These are phyloP conservation scores for Yamadazyma olivae DNA, from an alignment of 805 yeast species.

Conservation along the genomic window DNA sequence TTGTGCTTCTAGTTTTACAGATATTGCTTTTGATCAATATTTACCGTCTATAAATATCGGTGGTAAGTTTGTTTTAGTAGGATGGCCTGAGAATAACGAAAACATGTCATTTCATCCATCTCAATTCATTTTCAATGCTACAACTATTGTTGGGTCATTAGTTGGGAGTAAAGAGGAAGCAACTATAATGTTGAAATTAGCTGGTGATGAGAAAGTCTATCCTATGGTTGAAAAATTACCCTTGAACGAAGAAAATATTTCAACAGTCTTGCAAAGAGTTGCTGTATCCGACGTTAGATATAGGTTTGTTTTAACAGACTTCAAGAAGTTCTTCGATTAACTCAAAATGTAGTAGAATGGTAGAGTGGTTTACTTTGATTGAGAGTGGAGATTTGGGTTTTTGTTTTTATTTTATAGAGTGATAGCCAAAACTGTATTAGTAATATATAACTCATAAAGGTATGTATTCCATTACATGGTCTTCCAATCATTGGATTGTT, in stretches of 20 bases:
- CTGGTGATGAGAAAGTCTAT: slow-evolving; percentile 53
- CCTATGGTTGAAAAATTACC: slow-evolving; percentile 65
- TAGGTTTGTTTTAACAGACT: slow-evolving; percentile 61
- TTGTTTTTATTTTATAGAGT: too few species aligned
- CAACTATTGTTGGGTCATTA: slow-evolving; percentile 49
- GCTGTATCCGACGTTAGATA: slow-evolving; percentile 57
- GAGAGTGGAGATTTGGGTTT: too few species aligned
- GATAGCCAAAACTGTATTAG: too few species aligned
- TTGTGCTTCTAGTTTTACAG: slow-evolving; percentile 41
- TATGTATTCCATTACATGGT: slow-evolving; percentile 7
- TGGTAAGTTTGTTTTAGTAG: slow-evolving; percentile 61
- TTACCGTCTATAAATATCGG: slow-evolving; percentile 49
- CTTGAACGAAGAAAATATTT: slow-evolving; percentile 49
- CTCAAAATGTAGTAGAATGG: too few species aligned
- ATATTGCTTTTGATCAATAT: slow-evolving; percentile 28
- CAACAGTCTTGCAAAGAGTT: slow-evolving; percentile 53
- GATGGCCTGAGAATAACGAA: slow-evolving; percentile 53
- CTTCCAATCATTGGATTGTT: slow-evolving; percentile 24
- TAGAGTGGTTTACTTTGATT: too few species aligned
- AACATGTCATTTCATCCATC: slow-evolving; percentile 49
- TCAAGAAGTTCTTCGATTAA: too few species aligned
- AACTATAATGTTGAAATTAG: slow-evolving; percentile 60
- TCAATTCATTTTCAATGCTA: too few species aligned
- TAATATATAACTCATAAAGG: too few species aligned
- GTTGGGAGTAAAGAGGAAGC: slow-evolving; percentile 68